Evolutionary conservation across 257 asterid genomes (phyloP), one percentile per base, ranked within the genome.

Genomic region (Solanum tacnaense): DNA sequence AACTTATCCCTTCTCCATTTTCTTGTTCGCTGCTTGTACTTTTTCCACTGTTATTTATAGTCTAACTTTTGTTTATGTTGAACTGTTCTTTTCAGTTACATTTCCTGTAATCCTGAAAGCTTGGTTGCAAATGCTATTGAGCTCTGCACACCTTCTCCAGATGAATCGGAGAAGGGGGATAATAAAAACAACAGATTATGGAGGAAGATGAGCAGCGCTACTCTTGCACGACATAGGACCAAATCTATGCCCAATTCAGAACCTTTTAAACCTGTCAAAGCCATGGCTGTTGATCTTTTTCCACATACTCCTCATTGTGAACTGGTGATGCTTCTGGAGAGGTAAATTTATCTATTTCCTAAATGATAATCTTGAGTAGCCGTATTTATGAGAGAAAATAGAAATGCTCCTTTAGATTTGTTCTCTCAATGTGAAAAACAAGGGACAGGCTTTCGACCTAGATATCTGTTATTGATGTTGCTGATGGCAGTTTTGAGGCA

Each of bases 111-210:
- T 90, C 99, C 99, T 10, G 99, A 97, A 67, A 96, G 96, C 87
- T 92, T 97, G 92, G 98, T 96, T 90, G 99, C 99, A 84, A 97
- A 97, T 87, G 98, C 99, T 88, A 97, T 97, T 79, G 99, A 97
- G 95, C 98, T 97, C 27, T 96, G 99, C 94, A 94, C 99, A 39
- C 99, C 99, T 52, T 96, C 98, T 12, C 91, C 85, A 2, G 98
- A 93, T 31, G 91, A 92, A 89, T 62, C 86, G 7, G 99, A 90
- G 90, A 94, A 93, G 87, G 95, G 92, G 46, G 89, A 87, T 84
- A 91, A 94, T 88, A 94, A 92, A 89, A 94, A 94, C 91, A 96
- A 95, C 91, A 34, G 95, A 86, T 93, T 95, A 56, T 97, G 99
- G 99, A 96, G 90, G 89, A 93, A 93, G 49, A 95, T 94, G 98